Evolutionary conservation across 108 stramenopile genomes (phyloP).

Genomic region (Skeletonema menzelii): DNA sequence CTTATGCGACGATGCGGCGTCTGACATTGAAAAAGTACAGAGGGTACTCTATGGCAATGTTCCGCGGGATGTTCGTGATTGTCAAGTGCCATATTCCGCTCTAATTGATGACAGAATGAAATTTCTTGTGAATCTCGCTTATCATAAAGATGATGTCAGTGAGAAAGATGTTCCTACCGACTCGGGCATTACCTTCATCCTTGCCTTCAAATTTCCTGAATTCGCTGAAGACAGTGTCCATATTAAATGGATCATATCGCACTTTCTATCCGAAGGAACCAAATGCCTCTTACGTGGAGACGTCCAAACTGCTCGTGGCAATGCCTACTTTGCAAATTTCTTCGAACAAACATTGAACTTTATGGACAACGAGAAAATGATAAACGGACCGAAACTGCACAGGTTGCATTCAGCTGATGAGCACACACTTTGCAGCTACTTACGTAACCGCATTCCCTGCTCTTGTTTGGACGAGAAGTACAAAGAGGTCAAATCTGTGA

Average conservation of each 20-base stretch:
- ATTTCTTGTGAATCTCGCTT: too few species aligned
- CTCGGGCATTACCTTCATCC: neutral
- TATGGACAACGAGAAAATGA: neutral
- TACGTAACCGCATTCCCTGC: neutral
- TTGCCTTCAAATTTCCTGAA: neutral
- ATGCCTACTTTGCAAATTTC: neutral
- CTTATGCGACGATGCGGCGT: neutral
- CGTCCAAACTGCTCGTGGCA: neutral
- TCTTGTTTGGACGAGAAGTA: neutral
- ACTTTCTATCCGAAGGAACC: neutral
- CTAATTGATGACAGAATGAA: neutral
- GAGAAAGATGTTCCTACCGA: neutral
- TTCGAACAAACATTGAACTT: neutral
- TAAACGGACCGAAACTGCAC: neutral
- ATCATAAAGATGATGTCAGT: too few species aligned
- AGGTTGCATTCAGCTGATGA: neutral
- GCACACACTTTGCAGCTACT: neutral
- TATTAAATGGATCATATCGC: neutral
- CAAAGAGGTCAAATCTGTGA: neutral
- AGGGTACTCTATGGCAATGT: neutral
- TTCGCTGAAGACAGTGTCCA: neutral
- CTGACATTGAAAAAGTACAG: neutral
- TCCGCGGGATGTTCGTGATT: neutral
- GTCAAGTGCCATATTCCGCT: neutral
- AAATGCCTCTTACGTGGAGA: neutral